Base-by-base conservation (phyloP, 2,329 filamentous ascomycete species). In the Diaporthe caulivora region DNA sequence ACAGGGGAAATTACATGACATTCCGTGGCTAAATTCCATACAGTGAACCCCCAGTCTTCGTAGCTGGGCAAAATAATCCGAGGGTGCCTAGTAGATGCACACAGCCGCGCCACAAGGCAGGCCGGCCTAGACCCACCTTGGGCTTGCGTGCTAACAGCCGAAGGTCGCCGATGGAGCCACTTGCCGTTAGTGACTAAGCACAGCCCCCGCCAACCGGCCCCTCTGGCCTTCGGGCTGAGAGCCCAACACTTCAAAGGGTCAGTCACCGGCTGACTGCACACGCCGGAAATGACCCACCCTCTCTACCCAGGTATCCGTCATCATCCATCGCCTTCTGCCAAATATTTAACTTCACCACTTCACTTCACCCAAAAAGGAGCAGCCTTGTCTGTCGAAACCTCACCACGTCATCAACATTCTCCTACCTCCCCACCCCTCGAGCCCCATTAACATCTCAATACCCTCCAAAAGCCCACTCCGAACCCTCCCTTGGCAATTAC, bases 251-350 rank as follows among this genome's bases (percentile, higher is more conserved):
- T 21, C 40, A 75, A 75, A 77, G 76, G 76, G 76, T 74, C 76
- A 75, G 77, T 78, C 78, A 76, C 79, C 79, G 80, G 78, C 80
- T 82, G 80, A 82, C 79, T 79, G n/a, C 74, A 75, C 60, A 72
- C 72, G 40, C 74, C 75, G 70, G 49, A 31, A 62, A 69, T 62
- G 51, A 67, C 26, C 60, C 64, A 72, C 70, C 60, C 80, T 78
- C 76, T 79, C 77, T n/a, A n/a, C n/a, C n/a, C n/a, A n/a, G n/a
- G n/a, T n/a, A n/a, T 78, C 78, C 75, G 77, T 78, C 76, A 75
- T 78, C 75, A 75, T 80, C 81, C 77, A 82, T 80, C 42, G 72
- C 76, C 73, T 80, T 80, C 73, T 69, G 70, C 75, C 72, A 72
- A 71, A 67, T 53, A 67, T 67, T 67, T 67, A 51, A 70, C 70